Evolutionary conservation across 257 asterid species (phyloP), one percentile per base, ranked within the genome.

Genomic region (Solanum chiquidenum): DNA sequence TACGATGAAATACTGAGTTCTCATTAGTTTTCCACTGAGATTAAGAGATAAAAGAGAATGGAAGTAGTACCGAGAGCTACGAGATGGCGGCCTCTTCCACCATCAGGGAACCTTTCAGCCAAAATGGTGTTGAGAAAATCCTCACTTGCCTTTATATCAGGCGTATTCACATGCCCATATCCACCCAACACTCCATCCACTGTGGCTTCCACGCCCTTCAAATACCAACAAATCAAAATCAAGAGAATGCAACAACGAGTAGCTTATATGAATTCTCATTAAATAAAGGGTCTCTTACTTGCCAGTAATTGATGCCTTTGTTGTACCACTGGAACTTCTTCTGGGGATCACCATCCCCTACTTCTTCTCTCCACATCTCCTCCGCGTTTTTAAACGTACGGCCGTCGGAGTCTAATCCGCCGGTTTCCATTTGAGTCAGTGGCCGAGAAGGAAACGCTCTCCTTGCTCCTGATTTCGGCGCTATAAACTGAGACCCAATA

Each of bases 131-230:
- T 93, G 90, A 97, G 89, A 86, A 95, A 97, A 38, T 91, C 95
- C 88, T 95, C 98, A 84, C 99, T 97, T 7, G 89, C 94, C 84
- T 90, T 91, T 37, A 97, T 92, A 93, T 97, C 98, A 64, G 98
- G 93, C 69, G 91, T 93, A 88, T 94, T 92, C 91, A 97, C 98
- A 83, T 93, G 95, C 46, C 91, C 98, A 83, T 93, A 97, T 42
- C 99, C 99, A 87, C 99, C 99, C 82, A 97, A 91, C 86, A 95
- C 98, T 42, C 99, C 99, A 83, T 97, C 95, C 86, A 95, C 94
- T n/a, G 98, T 93, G 49, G 99, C 98, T 91, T 95, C 98, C 86
- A 95, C 99, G 82, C 98, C 95, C 99, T 96, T 90, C 90, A 88
- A 92, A 89, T 87, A 91, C 75, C 88, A 83, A 46, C 58, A 83